These are phyloP conservation scores for Tausonia pullulans DNA, from an alignment of 1,284 basidiomycete species.

Conservation along the genomic window DNA sequence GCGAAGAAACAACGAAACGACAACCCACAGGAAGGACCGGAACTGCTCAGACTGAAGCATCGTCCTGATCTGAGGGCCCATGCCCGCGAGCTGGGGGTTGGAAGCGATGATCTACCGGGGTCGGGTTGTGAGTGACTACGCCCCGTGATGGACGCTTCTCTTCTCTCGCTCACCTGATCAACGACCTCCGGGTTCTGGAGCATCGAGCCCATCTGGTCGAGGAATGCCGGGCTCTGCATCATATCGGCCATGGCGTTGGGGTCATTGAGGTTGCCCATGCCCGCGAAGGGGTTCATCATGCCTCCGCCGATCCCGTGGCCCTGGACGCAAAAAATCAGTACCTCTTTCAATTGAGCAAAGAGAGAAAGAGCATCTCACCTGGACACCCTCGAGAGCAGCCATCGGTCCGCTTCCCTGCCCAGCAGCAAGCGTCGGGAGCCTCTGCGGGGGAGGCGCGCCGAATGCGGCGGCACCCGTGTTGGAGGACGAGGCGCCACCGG, in stretches of 20 bases:
- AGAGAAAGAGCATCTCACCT: background rate
- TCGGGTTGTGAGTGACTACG: too few relatives aligned
- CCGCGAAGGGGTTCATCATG: constrained; percentile 61
- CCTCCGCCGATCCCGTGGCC: constrained; percentile 22
- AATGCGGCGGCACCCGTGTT: background rate
- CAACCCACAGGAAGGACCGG: constrained; percentile 21
- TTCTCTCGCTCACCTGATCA: constrained; percentile 44
- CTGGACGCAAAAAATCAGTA: background rate
- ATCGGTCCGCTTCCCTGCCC: constrained; percentile 32
- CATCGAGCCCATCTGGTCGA: constrained; percentile 61
- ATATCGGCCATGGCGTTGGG: constrained; percentile 80
- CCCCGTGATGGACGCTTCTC: too few relatives aligned
- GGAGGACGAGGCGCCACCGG: background rate
- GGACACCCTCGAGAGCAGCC: constrained; percentile 31
- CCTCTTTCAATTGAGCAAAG: background rate
- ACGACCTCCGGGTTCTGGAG: constrained; percentile 70
- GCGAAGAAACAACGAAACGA: constrained; percentile 20
- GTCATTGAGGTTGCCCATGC: constrained; percentile 70
- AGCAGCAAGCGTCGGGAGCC: constrained; percentile 25
- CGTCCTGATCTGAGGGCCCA: constrained; percentile 69
- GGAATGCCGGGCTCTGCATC: constrained; percentile 68
- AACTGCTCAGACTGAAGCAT: constrained; percentile 46
- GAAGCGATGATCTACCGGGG: constrained; percentile 50
- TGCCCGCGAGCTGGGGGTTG: constrained; percentile 64
- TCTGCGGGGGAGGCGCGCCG: background rate